phyloP scores from a whole-genome alignment of 2,329 filamentous ascomycete genomes.

The Alternaria triticimaculans region DNA sequence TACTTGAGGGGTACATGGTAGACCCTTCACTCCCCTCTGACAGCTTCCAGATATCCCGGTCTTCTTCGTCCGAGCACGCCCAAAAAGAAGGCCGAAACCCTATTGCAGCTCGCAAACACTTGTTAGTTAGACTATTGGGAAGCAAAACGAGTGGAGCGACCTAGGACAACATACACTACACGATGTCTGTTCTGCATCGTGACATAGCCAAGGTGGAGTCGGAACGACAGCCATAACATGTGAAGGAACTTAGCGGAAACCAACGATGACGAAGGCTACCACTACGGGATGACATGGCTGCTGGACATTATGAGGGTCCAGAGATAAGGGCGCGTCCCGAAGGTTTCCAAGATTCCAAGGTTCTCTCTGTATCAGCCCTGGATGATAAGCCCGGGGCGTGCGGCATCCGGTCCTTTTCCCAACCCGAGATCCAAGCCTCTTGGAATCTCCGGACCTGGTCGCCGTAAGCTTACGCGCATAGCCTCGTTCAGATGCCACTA shows the following conservation, averaged over 20 bases:
- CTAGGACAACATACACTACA: neutral
- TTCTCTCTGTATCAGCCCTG: neutral
- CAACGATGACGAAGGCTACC: neutral
- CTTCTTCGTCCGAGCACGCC: neutral
- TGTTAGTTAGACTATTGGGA: neutral
- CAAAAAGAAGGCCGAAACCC: neutral
- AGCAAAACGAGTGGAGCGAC: neutral
- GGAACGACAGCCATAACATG: neutral
- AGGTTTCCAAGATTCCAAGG: neutral
- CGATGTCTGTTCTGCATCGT: neutral
- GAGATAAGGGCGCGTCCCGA: neutral
- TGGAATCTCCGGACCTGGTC: neutral
- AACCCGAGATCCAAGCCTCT: neutral
- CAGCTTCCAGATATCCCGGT: neutral
- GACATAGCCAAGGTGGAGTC: neutral
- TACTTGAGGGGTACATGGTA: neutral
- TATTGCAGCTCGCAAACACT: neutral
- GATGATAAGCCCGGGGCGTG: neutral
- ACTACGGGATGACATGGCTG: neutral
- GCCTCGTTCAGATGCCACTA: neutral
- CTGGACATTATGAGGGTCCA: neutral
- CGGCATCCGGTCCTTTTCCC: neutral
- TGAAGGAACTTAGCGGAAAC: neutral
- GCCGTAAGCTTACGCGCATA: neutral
- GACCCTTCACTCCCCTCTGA: neutral